A percentile compares a stretch with the other conserved stretches of the same genome.
phyloP scores from a whole-genome alignment of 495 filamentous ascomycete species.

The Bacidia gigantensis region DNA sequence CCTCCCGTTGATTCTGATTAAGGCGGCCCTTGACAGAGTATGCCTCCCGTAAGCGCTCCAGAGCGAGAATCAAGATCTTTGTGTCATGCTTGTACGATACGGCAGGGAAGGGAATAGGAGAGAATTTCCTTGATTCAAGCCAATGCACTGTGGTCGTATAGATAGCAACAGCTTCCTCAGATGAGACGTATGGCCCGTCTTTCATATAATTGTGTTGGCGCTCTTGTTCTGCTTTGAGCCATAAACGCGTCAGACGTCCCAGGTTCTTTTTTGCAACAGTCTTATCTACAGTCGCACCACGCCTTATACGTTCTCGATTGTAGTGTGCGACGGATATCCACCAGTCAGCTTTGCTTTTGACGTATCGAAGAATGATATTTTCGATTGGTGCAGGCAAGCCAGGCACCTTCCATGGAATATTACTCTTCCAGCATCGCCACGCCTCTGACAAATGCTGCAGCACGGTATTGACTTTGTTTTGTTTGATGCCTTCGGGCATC shows the following conservation, averaged over 20 bases:
- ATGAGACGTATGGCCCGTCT: conserved; percentile 95
- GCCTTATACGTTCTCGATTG: conserved; percentile 89
- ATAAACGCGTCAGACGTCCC: conserved; percentile 82
- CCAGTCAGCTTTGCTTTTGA: conserved; percentile 99
- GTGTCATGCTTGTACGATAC: conserved; percentile 99
- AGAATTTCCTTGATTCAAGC: conserved; percentile 96
- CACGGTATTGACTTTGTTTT: conserved; percentile 98
- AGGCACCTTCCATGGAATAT: conserved; percentile 98
- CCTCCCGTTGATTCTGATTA: conserved; percentile 96
- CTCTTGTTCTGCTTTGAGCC: conserved; percentile 98
- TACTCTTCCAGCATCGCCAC: conserved; percentile 99
- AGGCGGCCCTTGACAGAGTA: conserved; percentile 96
- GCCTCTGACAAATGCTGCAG: conserved; percentile 95
- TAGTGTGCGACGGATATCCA: conserved; percentile 99
- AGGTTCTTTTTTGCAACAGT: conserved; percentile 99
- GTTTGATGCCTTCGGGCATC: conserved; percentile 99
- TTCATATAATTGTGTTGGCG: conserved; percentile 99
- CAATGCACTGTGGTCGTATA: conserved; percentile 99
- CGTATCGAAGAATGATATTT: conserved; percentile 95
- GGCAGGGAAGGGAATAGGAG: conserved; percentile 96
- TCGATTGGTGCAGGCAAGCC: conserved; percentile 93
- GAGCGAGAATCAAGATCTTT: conserved; percentile 92
- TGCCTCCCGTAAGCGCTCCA: conserved; percentile 87
- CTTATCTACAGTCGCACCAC: conserved; percentile 96
- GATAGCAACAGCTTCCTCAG: conserved; percentile 95